Evolutionary conservation across 2,329 filamentous ascomycete genomes (phyloP), one percentile per base, ranked within the genome.

Genomic region (Tolypocladium album): DNA sequence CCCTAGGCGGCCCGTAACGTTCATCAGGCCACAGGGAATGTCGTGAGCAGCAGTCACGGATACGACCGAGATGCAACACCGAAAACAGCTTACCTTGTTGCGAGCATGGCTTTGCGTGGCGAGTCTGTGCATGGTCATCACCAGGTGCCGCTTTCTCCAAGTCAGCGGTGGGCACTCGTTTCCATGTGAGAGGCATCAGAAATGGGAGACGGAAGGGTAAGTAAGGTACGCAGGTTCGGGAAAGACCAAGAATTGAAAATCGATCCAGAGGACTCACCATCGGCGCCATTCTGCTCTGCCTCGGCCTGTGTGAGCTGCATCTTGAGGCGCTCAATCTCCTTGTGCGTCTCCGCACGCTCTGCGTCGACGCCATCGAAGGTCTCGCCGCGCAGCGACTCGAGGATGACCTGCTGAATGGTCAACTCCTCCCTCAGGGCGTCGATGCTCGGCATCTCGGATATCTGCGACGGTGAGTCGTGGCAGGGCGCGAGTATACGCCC

Each of bases 321-420:
- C 63, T 74, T 71, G 22, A 80, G 61, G 5, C 65, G 63, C 43
- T 63, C 59, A 36, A 75, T 72, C 61, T 71, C 65, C 9, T 53
- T 39, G n/a, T 40, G 61, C 40, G 67, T 67, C 57, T 69, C 67
- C 15, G 58, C 56, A 20, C 72, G 67, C 63, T 72, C 69, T 17
- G 65, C 60, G 39, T 74, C 72, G 42, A 68, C 69, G 20, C 65
- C 70, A 7, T 69, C 66, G 58, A 67, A 68, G 8, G 61, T 58
- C 40, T 65, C 65, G 31, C 58, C 62, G 24, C 62, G 45, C n/a
- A 82, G 71, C 2, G 78, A 80, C 9, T 66, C 63, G 3, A 81
- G 69, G 24, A 81, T 71, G 57, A 76, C 75, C 55, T 69, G 69
- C 61, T 79, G 74, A 24, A 79, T 70, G 39, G 65, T 69, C 61